Base-by-base conservation (phyloP, 2,329 filamentous ascomycete genomes). In the Pezicula radicicola region DNA sequence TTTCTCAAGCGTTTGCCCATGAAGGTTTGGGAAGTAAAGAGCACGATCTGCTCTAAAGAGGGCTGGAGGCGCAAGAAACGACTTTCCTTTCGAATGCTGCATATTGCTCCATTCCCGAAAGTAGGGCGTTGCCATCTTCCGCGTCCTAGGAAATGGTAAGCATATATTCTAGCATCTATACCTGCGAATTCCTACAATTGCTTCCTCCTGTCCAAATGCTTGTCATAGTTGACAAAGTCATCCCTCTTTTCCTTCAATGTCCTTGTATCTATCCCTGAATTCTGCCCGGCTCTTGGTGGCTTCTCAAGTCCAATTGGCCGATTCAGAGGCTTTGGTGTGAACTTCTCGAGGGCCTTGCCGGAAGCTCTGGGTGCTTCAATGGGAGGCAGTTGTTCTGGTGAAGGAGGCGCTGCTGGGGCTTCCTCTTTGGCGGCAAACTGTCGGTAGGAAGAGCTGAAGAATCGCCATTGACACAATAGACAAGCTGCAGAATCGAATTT, bases 91-190 rank as follows among this genome's bases (percentile, higher is more conserved):
- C 72, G 94, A 86, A 59, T 86, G 80, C 48, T 79, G 78, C 70
- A 97, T 81, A 72, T 95, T 94, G 54, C 83, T 83, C 88, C 91
- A 97, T 77, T 99, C 93, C 69, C 91, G 88, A 75, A 96, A 99
- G 72, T 99, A 99, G 2, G 93, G 92, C 53, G 89, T 89, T 18
- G 86, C 77, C 65, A 95, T 86, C 68, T 91, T 84, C 60, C 82
- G 79, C 42, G 89, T 89, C 49, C 87, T 90, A 59, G 62, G 19
- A 21, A 13, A 46, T 27, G 25, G 25, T 28, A 45, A 27, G 9
- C 27, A 27, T 45, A 16, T 16, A 9, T 28, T 27, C 10, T 16
- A 13, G 16, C 47, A 6, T 19, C 42, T 15, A 16, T 28, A 43
- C 15, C 6, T 36, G 19, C 42, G 16, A 8, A 42, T 37, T 10